Evolutionary conservation across 2,329 filamentous ascomycete species (phyloP), one percentile per base, ranked within the genome.

Genomic region (Clarireedia homoeocarpa): DNA sequence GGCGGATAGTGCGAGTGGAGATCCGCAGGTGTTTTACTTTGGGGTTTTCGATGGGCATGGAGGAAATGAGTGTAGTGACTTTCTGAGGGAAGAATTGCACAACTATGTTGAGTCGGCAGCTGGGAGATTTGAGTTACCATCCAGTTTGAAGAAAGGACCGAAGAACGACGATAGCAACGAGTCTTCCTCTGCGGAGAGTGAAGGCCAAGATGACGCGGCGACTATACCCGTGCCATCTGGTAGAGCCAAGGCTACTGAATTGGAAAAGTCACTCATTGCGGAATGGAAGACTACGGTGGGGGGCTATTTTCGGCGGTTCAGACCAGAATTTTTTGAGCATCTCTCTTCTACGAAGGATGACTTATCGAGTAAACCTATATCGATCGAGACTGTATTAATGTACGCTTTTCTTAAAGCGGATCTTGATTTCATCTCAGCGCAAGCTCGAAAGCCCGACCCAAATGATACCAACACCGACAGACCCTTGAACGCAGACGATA

Each of bases 1-100:
- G 9, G 89, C 89, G 5, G 88, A 89, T 57, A 88, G 85, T 61
- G 83, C 88, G 1, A 88, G 83, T 60, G 92, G 92, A 2, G 92
- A 97, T 68, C 92, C 92, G 1, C 92, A 97, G 69, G 86, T 97
- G 36, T 99, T 99, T 72, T 99, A 97, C 71, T 99, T 96, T 77
- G 91, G 83, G 1, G 85, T 97, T 1, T 99, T 97, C 67, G 94
- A 99, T 71, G 94, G 94, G 2, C 94, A 99, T 73, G 94, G 94
- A 9, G 94, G 94, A 20, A 81, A 77, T 20, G 88, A 96, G 70
- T 97, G 94, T 71, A 91, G 90, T 58, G 84, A 86, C 17, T 97
- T 96, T 65, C 72, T 97, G 62, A 80, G 85, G 57, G 89, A 96
- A 58, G 83, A 88, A 67, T 74, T 99, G 58, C 94, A 96, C 70